These are phyloP conservation scores for Aspergillus calidoustus DNA, from an alignment of 2,329 filamentous ascomycete genomes.

Conservation along the genomic window DNA sequence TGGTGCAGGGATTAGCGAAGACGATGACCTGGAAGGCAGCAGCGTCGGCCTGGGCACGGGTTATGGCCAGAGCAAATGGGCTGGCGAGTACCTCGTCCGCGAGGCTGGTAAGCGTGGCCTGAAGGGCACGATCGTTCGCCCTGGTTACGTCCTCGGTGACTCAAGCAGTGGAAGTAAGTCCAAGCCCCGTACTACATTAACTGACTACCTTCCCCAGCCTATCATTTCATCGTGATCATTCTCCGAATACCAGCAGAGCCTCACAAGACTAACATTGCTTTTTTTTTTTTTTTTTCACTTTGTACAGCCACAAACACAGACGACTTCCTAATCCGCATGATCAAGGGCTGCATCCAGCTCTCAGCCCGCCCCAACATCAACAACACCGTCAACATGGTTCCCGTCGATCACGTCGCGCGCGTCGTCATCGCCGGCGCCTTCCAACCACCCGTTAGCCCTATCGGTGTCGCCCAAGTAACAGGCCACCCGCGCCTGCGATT, in stretches of 20 bases:
- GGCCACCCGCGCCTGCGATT: constrained; percentile 77
- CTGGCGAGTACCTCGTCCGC: constrained; percentile 70
- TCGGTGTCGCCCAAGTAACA: constrained; percentile 76
- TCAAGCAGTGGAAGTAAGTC: constrained; percentile 61
- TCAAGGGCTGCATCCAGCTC: constrained; percentile 87
- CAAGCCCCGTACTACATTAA: not conserved
- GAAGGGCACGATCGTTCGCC: constrained; percentile 73
- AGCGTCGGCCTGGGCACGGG: constrained; percentile 78
- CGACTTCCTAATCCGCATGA: constrained; percentile 85
- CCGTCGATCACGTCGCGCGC: constrained; percentile 81
- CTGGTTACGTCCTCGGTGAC: constrained; percentile 84
- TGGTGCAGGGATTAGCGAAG: constrained; percentile 69
- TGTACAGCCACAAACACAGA: constrained; percentile 68
- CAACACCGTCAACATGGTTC: constrained; percentile 89
- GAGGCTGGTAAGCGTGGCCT: constrained; percentile 80
- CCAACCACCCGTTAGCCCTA: constrained; percentile 59
- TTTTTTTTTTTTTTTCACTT: constrained; percentile 37
- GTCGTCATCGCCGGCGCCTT: constrained; percentile 77
- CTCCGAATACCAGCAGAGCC: not conserved
- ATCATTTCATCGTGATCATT: not conserved
- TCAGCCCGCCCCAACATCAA: constrained; percentile 72
- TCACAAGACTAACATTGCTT: not conserved
- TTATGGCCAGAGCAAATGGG: constrained; percentile 93
- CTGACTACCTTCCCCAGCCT: not conserved
- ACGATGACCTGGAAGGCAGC: constrained; percentile 78